Base-by-base conservation (phyloP, 176 grass and related monocot genomes). In the Puya raimondii region DNA sequence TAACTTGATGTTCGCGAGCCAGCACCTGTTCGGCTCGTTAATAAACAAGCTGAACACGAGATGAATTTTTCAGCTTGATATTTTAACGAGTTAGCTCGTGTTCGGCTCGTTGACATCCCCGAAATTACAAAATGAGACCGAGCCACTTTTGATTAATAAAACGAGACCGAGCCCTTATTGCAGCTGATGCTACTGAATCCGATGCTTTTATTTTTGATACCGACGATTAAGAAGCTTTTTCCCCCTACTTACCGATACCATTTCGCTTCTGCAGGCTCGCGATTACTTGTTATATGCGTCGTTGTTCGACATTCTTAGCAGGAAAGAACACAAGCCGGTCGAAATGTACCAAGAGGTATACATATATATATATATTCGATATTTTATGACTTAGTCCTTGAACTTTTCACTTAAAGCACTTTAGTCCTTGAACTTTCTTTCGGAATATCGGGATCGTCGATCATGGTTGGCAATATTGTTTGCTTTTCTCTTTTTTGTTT, bases 271-370 rank as follows among this genome's bases (percentile, higher is more conserved):
- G 8, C 85, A 91, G 89, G 85, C 85, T 20, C 73, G 82, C 15
- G 74, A 85, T 22, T 77, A 74, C 57, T 84, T 71, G 63, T 18
- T 91, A 25, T 91, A 91, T 53, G 73, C 74, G 33, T 85, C 85
- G 4, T 42, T 88, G 47, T 87, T 88, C 16, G 76, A 85, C 61
- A 80, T 88, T 72, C 82, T 91, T 10, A 71, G 82, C 51, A 84
- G 77, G 69, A 74, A 67, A 53, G 89, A 85, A 50, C 48, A 77
- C 49, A 78, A 68, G 25, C 72, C 73, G 23, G 11, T 16, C 0
- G 76, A 91, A 63, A 80, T 61, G 23, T 85, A 91, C 74, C 70
- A n/a, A 75, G 47, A 85, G 68, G 89, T 91, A 67, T 6, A 25
- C 13, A 14, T 26, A 23, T 23, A 26, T 26, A 26, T 26, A 26